Evolutionary conservation across 768 basidiomycete species (phyloP).

Genomic region (Rickenella mellea): DNA sequence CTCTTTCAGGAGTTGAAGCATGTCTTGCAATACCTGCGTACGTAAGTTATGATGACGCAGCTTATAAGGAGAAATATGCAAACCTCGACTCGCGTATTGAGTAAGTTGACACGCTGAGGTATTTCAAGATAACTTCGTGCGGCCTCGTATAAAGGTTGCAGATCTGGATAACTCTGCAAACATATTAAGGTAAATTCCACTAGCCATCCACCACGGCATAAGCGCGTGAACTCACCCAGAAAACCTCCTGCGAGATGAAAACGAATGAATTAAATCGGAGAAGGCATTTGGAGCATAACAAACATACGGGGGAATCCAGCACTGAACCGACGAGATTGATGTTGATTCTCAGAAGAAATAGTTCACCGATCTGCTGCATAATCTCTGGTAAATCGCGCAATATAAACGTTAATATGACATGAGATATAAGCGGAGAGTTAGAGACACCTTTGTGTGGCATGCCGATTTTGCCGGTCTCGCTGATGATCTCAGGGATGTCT

Average conservation of each 20-base stretch:
- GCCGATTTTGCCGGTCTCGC: conserved; percentile 91
- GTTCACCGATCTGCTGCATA: conserved; percentile 93
- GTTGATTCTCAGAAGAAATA: conserved; percentile 88
- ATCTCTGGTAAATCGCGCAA: conserved; percentile 65
- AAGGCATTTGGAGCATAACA: not conserved
- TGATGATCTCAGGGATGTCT: conserved; percentile 88
- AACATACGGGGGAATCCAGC: conserved; percentile 84
- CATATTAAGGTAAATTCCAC: not conserved
- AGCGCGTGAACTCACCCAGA: conserved; percentile 56
- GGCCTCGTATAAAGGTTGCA: conserved; percentile 91
- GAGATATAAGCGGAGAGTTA: not conserved
- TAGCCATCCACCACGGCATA: not conserved
- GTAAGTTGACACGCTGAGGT: conserved; percentile 82
- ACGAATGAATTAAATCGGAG: conserved; percentile 2
- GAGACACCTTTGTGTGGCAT: conserved; percentile 70
- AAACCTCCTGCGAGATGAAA: conserved; percentile 58
- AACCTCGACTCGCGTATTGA: conserved; percentile 91
- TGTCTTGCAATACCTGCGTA: conserved; percentile 83
- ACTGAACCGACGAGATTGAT: conserved; percentile 95
- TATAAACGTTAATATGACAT: conserved; percentile 5
- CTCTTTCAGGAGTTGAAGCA: conserved; percentile 92
- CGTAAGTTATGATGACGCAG: conserved; percentile 2
- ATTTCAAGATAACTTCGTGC: conserved; percentile 92
- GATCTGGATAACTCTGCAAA: conserved; percentile 78
- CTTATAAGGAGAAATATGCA: conserved; percentile 13